Base-by-base conservation (phyloP, 177 flowering plant species). In the Vitis hybrid region DNA sequence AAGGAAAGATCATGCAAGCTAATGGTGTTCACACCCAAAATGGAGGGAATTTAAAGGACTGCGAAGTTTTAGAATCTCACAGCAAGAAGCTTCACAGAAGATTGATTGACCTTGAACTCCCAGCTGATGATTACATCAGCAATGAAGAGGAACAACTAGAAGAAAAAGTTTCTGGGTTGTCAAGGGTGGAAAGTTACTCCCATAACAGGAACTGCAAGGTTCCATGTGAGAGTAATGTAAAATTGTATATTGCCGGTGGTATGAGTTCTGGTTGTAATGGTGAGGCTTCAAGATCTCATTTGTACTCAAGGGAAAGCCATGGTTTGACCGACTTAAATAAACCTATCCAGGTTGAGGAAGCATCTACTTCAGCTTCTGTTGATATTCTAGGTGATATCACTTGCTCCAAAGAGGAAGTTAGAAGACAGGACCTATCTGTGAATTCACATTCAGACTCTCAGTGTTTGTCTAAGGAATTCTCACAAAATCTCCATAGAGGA, bases 51-150 rank as follows among this genome's bases (percentile, higher is more conserved):
- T 62, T n/a, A 17, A 69, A 68, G 62, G 64, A 76, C 12, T 7
- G 9, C 54, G 80, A 76, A 19, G 18, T 72, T 28, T 47, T 24
- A 10, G 76, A 76, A 54, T 59, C 70, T 19, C 67, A 55, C 31
- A 4, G 61, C 64, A 64, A 65, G 22, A 78, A 65, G 60, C 60
- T 68, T 11, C 71, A 49, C 38, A 76, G 70, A 73, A 77, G 72
- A 68, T 63, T 73, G 51, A 70, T 75, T 52, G 81, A 78, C 55
- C 82, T 81, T 56, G 80, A 77, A 62, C 67, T 81, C 54, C 82
- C 77, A 20, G 80, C 81, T 33, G 71, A 77, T 65, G 77, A 76
- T 59, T 70, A 71, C 76, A 67, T 73, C 12, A 68, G 72, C 53
- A 24, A 65, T 65, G 80, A 64, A 73, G 76, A 54, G 14, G 74